phyloP scores from a whole-genome alignment of 2,329 filamentous ascomycete genomes.

The Fusarium abutilonis region DNA sequence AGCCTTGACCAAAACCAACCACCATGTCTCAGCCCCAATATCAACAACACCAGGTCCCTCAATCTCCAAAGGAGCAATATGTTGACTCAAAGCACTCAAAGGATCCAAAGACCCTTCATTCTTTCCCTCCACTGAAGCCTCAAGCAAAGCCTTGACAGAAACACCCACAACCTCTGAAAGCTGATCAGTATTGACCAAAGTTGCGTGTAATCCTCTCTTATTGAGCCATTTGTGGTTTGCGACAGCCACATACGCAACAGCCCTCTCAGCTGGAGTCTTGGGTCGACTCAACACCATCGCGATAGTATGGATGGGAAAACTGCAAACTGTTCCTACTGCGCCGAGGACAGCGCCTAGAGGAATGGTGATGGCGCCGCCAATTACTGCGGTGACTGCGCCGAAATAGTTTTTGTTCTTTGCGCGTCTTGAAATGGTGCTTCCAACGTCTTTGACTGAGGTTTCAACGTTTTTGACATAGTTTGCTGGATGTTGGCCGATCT shows the following conservation, averaged over 20 bases:
- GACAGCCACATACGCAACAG: conserved; percentile 53
- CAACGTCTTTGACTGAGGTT: conserved; percentile 51
- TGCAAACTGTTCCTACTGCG: conserved; percentile 48
- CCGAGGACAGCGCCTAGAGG: conserved; percentile 53
- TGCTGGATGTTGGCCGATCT: conserved; percentile 51
- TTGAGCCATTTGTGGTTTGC: conserved; percentile 58
- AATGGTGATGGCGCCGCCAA: conserved; percentile 53
- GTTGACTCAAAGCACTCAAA: conserved; percentile 41
- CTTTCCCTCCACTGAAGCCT: conserved; percentile 46
- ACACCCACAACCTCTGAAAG: conserved; percentile 44
- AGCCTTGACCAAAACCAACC: conserved; percentile 49
- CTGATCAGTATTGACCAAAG: conserved; percentile 49
- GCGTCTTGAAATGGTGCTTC: conserved; percentile 48
- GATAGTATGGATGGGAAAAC: conserved; percentile 50
- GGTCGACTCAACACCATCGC: conserved; percentile 52
- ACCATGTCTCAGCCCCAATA: conserved; percentile 47
- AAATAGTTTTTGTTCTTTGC: conserved; percentile 54
- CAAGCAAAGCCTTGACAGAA: conserved; percentile 54
- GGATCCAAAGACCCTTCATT: conserved; percentile 33
- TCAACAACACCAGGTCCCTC: conserved; percentile 40
- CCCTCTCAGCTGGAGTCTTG: conserved; percentile 54
- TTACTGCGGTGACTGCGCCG: conserved; percentile 50
- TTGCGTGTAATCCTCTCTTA: conserved; percentile 52
- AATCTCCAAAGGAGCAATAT: conserved; percentile 47
- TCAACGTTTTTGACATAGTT: conserved; percentile 51